These are phyloP conservation scores for Bacidia rubella DNA, from an alignment of 495 filamentous ascomycete genomes.

Conservation along the genomic window DNA sequence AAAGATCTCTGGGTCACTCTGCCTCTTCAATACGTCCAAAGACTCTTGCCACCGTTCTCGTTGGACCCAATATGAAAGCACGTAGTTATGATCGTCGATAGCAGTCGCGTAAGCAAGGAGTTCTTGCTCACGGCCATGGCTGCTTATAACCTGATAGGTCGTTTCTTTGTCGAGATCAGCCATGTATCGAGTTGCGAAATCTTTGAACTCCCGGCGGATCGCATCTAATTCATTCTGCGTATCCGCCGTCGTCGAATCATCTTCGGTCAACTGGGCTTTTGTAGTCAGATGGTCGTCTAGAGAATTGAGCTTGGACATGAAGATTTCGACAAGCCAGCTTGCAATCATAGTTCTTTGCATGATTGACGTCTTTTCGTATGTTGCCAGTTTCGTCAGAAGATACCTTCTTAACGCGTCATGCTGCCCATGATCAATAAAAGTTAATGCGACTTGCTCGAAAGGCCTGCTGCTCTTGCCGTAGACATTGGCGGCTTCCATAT, in stretches of 20 bases:
- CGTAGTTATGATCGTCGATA: constrained; percentile 84
- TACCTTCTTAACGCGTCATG: constrained; percentile 88
- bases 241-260: constrained; percentile 50
- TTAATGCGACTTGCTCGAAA: constrained; percentile 88
- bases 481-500: constrained; percentile 69
- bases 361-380: constrained; percentile 63
- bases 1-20: constrained; percentile 83
- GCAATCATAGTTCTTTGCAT: constrained; percentile 96
- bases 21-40: constrained; percentile 73
- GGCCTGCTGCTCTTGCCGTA: constrained; percentile 93
- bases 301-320: constrained; percentile 92
- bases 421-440: constrained; percentile 77
- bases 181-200: constrained; percentile 74
- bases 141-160: constrained; percentile 88
- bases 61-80: constrained; percentile 94
- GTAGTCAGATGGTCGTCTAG: constrained; percentile 91
- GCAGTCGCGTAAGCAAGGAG: constrained; percentile 79
- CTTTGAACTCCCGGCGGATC: constrained; percentile 67
- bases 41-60: constrained; percentile 88
- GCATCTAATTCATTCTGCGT: constrained; percentile 56
- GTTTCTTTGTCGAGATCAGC: constrained; percentile 79
- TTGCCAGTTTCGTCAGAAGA: constrained; percentile 67
- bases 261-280: constrained; percentile 67
- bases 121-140: constrained; percentile 87
- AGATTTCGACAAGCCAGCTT: constrained; percentile 87